Base-by-base conservation (phyloP, 2,329 filamentous ascomycete species). In the Teratosphaeria viscida region DNA sequence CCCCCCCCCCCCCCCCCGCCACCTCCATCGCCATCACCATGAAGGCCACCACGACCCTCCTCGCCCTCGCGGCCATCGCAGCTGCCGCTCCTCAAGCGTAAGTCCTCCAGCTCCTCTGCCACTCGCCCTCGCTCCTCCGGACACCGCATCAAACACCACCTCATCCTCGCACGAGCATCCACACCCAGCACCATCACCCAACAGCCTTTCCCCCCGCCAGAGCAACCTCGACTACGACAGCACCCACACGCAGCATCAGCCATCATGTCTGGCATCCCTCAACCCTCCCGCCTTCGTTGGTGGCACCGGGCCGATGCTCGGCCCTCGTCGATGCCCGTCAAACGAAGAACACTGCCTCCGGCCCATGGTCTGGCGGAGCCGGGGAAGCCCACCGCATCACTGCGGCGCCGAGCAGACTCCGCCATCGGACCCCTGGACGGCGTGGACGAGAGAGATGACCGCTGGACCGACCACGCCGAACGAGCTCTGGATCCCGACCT, bases 1-100 rank as follows among this genome's bases (percentile, higher is more conserved):
- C 19, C 19, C 19, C 1, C 19, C 19, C 19, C 19, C 8, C 56
- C 32, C 7, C 10, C 39, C 8, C 7, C n/a, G 14, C 14, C 47
- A 54, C 49, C 11, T 47, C 19, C 8, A 23, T 49, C 34, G 57
- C 58, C 37, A 54, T 43, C 62, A 61, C 63, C 59, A 62, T 60
- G 62, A 65, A 55, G 55, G 29, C 52, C 52, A 55, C 56, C 54
- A 49, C 43, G 8, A 19, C 37, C 37, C 11, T 23, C n/a, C 58
- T 57, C 43, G 60, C 59, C n/a, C 16, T 65, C 55, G 57, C 53
- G 35, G 61, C 61, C 43, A 49, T 49, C 39, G 60, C 61, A 19
- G 19, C 59, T 52, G 62, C 60, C 23, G 32, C 52, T 12, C 14
- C 56, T 7, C 35, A 37, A 39, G 37, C 2, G 29, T 39, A 29